Evolutionary conservation across 2,329 filamentous ascomycete species (phyloP).

Genomic region (Talaromyces pinophilus): DNA sequence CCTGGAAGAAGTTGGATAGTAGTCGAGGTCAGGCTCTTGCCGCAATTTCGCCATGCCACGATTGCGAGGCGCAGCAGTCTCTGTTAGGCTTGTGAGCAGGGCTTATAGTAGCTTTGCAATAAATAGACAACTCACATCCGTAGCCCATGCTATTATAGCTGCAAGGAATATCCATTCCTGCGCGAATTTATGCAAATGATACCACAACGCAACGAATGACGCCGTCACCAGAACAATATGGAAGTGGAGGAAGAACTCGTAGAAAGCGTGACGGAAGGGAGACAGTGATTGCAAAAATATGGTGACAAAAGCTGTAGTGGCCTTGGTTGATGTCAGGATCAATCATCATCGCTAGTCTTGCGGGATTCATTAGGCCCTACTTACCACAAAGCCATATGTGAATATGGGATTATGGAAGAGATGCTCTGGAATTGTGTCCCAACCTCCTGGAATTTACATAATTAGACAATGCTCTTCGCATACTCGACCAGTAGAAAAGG

Average conservation of each 20-base stretch:
- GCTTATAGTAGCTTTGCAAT: neutral
- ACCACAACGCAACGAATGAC: constrained; percentile 70
- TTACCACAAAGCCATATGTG: constrained; percentile 20
- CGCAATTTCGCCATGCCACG: constrained; percentile 20
- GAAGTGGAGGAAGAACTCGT: constrained; percentile 89
- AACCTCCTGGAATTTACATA: constrained; percentile 4
- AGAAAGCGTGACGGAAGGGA: constrained; percentile 81
- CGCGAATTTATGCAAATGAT: constrained; percentile 55
- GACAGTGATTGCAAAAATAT: constrained; percentile 21
- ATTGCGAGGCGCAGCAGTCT: constrained; percentile 17
- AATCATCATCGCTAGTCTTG: neutral
- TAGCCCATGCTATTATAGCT: constrained; percentile 69
- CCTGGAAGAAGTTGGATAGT: constrained; percentile 65
- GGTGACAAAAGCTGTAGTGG: constrained; percentile 10
- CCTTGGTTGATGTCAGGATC: constrained; percentile 4
- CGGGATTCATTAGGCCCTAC: neutral
- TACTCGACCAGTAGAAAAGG: neutral
- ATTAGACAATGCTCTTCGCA: neutral
- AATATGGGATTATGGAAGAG: constrained; percentile 18
- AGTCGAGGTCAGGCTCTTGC: constrained; percentile 59
- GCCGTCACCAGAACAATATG: constrained; percentile 76
- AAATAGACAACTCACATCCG: constrained; percentile 50
- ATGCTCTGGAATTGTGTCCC: constrained; percentile 14
- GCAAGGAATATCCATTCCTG: constrained; percentile 56
- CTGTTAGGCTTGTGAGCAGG: constrained; percentile 13